Base-by-base conservation (phyloP, 2,329 filamentous ascomycete genomes). In the Diaporthe humulicola region DNA sequence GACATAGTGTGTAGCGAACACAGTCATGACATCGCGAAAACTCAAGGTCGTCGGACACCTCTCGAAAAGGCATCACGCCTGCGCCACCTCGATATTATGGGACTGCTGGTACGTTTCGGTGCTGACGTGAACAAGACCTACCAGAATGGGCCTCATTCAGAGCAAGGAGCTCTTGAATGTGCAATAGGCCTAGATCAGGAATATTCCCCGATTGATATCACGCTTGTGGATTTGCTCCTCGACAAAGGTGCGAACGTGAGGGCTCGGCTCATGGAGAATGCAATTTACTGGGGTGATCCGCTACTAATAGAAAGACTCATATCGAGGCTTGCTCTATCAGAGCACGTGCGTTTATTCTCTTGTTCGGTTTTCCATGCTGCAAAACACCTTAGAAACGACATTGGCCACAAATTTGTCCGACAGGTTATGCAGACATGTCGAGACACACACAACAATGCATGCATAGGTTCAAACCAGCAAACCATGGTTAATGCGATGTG, bases 121-220 rank as follows among this genome's bases (percentile, higher is more conserved):
- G 28, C 64, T 19, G 45, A 52, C n/a, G 45, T 52, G 4, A 52
- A 67, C 19, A 52, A 52, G 15, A 67, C 61, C 2, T 67, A 50
- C 61, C 9, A 30, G 1, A 3, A 36, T 1, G 4, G 12, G 25
- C 38, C 15, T 25, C 10, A 8, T 2, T 7, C 3, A 2, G 57
- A 52, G 28, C 19, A 22, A 36, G 61, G 61, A 50, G 45, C 61
- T 50, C 61, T 67, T 5, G 61, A 64, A 45, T 52, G 50, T 12
- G 50, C 50, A 28, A 14, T 52, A n/a, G 3, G n/a, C n/a, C n/a
- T 28, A n/a, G n/a, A n/a, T n/a, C n/a, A n/a, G n/a, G n/a, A 25
- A 52, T 14, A 52, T 14, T 1, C 9, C 2, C n/a, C 50, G 10
- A 28, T 52, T 25, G 50, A 52, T 25, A 0, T 5, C 36, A 30